Evolutionary conservation across 768 basidiomycete genomes (phyloP), one percentile per base, ranked within the genome.

Genomic region (Tricholoma flavovirens): DNA sequence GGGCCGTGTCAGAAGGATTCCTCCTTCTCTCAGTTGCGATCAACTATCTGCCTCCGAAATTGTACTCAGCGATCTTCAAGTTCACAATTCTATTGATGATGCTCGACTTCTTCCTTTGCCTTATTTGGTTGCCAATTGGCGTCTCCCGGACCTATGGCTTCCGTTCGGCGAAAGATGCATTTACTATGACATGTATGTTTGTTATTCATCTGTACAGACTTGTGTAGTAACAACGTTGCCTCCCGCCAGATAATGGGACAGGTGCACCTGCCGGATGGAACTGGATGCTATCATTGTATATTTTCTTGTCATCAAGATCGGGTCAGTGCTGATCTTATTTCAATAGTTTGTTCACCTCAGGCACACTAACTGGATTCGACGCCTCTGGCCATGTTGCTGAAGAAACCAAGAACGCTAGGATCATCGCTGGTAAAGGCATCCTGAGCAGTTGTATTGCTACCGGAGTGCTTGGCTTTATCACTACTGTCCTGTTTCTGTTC

Each of bases 91-190:
- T 66, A 12, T 66, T 95, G 48, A 87, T 93, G 69, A 83, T 90
- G 77, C 71, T 93, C 50, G 93, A 96, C 73, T 93, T 94, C 70
- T 75, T 93, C 66, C 80, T 95, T 17, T 92, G 89, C 67, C 67
- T 91, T 50, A 90, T 93, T 61, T 96, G 93, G 93, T 80, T 97
- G 36, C 94, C 94, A 0, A 90, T 97, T 51, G 92, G 90, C 0
- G 94, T 93, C 3, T 86, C 86, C 5, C 86, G 78, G 62, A 93
- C 93, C 0, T 97, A 95, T 60, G 94, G 93, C 9, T 93, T 97
- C 73, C 82, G 92, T 46, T 79, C 83, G 12, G 88, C 90, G 0
- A 81, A 83, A 33, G 91, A 93, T 33, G 93, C 91, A 9, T 94
- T 96, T 63, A 89, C 87, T 2, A 75, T 79, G 75, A 87, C 83